phyloP scores from a whole-genome alignment of 495 filamentous ascomycete genomes.

The Penicillium maclennaniae region DNA sequence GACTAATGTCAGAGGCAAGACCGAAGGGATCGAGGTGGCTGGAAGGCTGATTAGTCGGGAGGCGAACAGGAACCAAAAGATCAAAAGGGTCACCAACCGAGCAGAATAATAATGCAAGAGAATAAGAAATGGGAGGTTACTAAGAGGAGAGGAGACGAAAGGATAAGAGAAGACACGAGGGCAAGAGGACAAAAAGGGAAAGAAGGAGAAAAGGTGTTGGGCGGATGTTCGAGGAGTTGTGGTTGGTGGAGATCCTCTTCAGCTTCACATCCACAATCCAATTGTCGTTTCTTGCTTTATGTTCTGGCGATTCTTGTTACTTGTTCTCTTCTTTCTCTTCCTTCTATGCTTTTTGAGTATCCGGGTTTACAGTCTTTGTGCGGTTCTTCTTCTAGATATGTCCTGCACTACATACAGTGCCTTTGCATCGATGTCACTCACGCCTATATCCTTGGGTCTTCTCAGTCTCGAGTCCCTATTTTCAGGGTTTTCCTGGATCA shows the following conservation, averaged over 20 bases:
- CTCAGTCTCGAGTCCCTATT: background rate
- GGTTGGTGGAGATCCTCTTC: constrained; percentile 25
- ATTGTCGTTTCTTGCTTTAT: constrained; percentile 5
- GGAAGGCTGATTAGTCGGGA: constrained; percentile 39
- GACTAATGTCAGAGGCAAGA: constrained; percentile 16
- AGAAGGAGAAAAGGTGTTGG: constrained; percentile 27
- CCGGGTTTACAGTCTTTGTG: background rate
- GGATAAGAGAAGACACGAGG: constrained; percentile 29
- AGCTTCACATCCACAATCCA: constrained; percentile 26
- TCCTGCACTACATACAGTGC: background rate
- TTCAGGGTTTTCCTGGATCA: background rate
- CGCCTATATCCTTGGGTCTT: constrained; percentile 23
- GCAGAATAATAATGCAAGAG: constrained; percentile 8
- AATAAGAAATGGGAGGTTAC: constrained; percentile 29
- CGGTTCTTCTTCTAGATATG: background rate
- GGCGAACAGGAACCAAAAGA: constrained; percentile 12
- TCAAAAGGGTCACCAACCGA: constrained; percentile 21
- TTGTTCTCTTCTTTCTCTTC: background rate
- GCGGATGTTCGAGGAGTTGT: constrained; percentile 28
- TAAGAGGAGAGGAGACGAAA: constrained; percentile 30
- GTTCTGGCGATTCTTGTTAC: background rate
- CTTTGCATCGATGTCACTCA: constrained; percentile 11
- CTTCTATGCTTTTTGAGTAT: background rate
- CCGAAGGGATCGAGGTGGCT: constrained; percentile 59
- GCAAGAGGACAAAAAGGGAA: constrained; percentile 17